Evolutionary conservation across 179 eudicot genomes (phyloP), one percentile per base, ranked within the genome.

Genomic region (Beta corolliflora): DNA sequence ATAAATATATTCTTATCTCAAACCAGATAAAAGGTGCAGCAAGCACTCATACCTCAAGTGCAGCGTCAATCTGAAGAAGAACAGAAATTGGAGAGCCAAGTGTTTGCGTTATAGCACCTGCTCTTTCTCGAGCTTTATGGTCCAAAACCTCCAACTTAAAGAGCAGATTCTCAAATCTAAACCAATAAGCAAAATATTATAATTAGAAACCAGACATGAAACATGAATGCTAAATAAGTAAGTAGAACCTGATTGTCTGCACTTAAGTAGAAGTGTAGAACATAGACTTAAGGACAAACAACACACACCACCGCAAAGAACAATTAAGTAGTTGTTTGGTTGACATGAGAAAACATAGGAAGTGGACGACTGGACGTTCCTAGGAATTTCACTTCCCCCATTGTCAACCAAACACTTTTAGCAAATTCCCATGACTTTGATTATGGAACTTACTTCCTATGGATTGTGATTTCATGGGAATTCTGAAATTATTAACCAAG

Each of bases 141-240:
- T 96, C 99, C 82, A 92, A 84, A 81, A 91, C 90, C 93, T 96
- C 99, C 88, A 96, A 82, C 85, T 96, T 96, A 79, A 91, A 92
- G 23, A 96, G 60, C 66, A 94, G 87, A 46, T 75, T 84, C 83
- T 96, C 99, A 68, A 96, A 84, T 81, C 99, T 96, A 90, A 84
- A 87, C 29, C 56, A 83, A 75, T 58, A 81, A 59, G 73, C 65
- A 79, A 1, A 73, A 55, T 15, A 10, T 29, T 29, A 70, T 31
- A 29, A 74, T 81, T 45, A 80, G 61, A 52, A 54, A 56, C 75
- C 53, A 75, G 16, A 53, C 44, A 31, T 45, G 9, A 31, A 71
- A n/a, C 25, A 63, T 58, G 52, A 25, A 18, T 21, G 36, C 59
- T 23, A 71, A 50, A 31, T 16, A 36, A 36, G 4, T 12, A 29